Percentiles rank a stretch among this genome's conserved stretches.
These are phyloP conservation scores for Medicago arabica DNA, from an alignment of 306 rosid genomes.

Conservation along the genomic window DNA sequence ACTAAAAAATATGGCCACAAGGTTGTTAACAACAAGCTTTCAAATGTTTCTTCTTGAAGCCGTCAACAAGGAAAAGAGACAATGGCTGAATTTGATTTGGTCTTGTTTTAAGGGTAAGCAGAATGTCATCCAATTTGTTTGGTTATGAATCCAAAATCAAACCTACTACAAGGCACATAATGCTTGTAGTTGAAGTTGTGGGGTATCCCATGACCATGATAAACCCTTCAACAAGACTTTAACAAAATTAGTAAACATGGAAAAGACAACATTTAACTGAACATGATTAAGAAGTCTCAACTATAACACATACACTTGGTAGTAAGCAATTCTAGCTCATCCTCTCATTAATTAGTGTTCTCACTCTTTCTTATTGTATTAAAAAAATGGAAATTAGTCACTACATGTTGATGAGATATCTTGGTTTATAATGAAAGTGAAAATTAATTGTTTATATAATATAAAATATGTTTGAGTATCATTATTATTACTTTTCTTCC, in stretches of 20 bases:
- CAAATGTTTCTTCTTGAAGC: constrained; percentile 52
- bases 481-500: no score
- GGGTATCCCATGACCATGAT: constrained; percentile 27
- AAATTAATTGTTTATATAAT: background rate
- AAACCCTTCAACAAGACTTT: constrained; percentile 44
- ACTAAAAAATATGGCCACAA: background rate
- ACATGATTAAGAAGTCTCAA: constrained; percentile 43
- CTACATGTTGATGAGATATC: background rate
- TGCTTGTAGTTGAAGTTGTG: constrained; percentile 69
- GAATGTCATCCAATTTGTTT: constrained; percentile 69
- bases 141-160: constrained; percentile 64
- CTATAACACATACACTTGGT: constrained; percentile 28
- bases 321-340: constrained; percentile 14
- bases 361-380: constrained; percentile 6
- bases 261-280: constrained; percentile 49
- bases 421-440: background rate
- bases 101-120: constrained; percentile 58
- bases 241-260: constrained; percentile 41
- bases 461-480: background rate
- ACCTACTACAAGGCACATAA: constrained; percentile 47
- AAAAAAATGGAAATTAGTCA: background rate
- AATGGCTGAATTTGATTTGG: background rate
- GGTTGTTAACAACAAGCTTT: constrained; percentile 51
- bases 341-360: constrained; percentile 4
- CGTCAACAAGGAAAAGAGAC: constrained; percentile 30